Evolutionary conservation across 257 asterid species (phyloP).

Genomic region (Perilla frutescens): DNA sequence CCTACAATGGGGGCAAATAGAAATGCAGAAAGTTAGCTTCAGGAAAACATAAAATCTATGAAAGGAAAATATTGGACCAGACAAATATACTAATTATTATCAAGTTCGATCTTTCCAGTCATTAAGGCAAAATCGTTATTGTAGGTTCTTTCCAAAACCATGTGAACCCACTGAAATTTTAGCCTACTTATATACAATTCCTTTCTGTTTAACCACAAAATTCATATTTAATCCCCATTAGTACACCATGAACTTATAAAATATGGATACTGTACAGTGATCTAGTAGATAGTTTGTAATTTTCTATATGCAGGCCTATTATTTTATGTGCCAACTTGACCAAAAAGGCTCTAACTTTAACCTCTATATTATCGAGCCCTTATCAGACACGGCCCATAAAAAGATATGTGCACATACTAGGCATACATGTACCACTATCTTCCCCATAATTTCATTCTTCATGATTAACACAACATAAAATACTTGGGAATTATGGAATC

Average conservation of each 20-base stretch:
- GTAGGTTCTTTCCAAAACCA: conserved; percentile 3
- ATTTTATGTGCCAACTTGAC: conserved; percentile 45
- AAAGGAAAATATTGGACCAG: neutral
- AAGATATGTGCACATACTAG: conserved; percentile 16
- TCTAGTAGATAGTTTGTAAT: conserved; percentile 1
- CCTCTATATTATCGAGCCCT: conserved; percentile 22
- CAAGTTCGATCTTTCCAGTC: conserved; percentile 15
- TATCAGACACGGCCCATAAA: conserved; percentile 24
- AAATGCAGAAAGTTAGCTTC: neutral
- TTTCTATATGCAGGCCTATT: conserved; percentile 27
- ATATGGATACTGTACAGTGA: conserved; percentile 1
- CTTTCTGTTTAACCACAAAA: conserved; percentile 12
- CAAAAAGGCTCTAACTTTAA: conserved; percentile 25
- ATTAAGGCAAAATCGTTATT: neutral
- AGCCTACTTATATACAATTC: conserved; percentile 2
- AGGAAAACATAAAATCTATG: neutral
- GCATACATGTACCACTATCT: conserved; percentile 22
- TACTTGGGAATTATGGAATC: neutral
- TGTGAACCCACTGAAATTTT: conserved; percentile 17
- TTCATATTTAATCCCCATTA: neutral
- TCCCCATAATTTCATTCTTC: conserved; percentile 6
- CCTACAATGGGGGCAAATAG: neutral
- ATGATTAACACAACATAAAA: conserved; percentile 8
- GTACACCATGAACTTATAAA: conserved; percentile 3
- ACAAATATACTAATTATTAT: neutral